Evolutionary conservation across 2,329 filamentous ascomycete genomes (phyloP), one percentile per base, ranked within the genome.

Genomic region (Aspergillus floridensis): DNA sequence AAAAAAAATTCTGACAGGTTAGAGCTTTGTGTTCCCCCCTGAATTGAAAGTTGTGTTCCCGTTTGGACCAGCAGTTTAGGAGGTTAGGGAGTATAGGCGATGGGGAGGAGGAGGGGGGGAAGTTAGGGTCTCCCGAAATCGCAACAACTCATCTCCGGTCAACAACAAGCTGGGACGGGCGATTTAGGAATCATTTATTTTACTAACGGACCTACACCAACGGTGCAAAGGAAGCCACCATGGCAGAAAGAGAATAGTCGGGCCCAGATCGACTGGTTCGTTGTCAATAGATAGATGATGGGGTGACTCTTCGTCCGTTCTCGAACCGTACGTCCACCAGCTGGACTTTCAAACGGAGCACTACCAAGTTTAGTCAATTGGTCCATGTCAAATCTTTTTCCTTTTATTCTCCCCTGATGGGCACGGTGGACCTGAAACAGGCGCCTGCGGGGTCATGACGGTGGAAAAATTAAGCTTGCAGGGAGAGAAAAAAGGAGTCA

Each of bases 261-360:
- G 35, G 59, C 52, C 55, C 49, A 56, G 59, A 63, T 64, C 56
- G 52, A 60, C 58, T 57, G 56, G 56, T 56, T 57, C 51, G 57
- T 49, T 52, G 59, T 51, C 55, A 58, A 50, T 38, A 59, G 49
- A 53, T 24, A 35, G 53, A 46, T 29, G 52, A 46, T 22, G 32
- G 14, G 32, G 5, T 35, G 32, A 35, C 51, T 49, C 51, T 21
- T 56, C 41, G 49, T 52, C 49, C 49, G n/a, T 48, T 47, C 26
- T 47, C 41, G 44, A 47, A 55, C 41, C 44, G 11, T 21, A 29
- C 46, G 38, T 16, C 31, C 4, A 8, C 26, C 21, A 41, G 16
- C 31, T 41, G 21, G 31, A 10, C 38, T 44, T 35, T 44, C 38
- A 44, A 44, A 16, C 38, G 16, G 16, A 19, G 38, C 38, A 19